Conservation (phyloP, 257 asterid species). For the Ligustrum vulgare region DNA sequence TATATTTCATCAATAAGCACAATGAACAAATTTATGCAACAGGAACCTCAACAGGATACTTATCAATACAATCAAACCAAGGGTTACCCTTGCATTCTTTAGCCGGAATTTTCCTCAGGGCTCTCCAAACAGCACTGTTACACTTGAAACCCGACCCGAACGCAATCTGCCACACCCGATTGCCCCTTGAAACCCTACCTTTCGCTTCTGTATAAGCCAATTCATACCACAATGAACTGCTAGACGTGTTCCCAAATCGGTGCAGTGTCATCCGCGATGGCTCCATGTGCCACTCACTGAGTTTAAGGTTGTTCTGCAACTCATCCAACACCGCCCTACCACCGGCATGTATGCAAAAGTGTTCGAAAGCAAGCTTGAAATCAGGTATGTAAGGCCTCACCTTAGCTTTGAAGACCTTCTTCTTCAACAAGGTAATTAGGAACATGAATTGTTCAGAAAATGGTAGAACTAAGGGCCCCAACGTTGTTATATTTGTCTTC, state of each 20-base stretch:
- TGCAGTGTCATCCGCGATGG: slow-evolving; percentile 61
- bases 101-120: slow-evolving; percentile 30
- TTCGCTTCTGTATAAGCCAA: slow-evolving; percentile 58
- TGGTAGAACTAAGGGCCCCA: slow-evolving; percentile 50
- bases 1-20: not conserved
- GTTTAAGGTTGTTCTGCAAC: slow-evolving; percentile 44
- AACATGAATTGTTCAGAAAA: slow-evolving; percentile 48
- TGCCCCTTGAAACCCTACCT: slow-evolving; percentile 50
- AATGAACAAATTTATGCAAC: not conserved
- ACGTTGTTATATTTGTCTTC: slow-evolving; percentile 40
- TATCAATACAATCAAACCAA: slow-evolving; percentile 46
- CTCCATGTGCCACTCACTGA: slow-evolving; percentile 50
- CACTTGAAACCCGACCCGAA: slow-evolving; percentile 72
- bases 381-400: slow-evolving; percentile 50
- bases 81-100: slow-evolving; percentile 37
- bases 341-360: slow-evolving; percentile 60
- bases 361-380: slow-evolving; percentile 48
- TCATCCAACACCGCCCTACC: slow-evolving; percentile 55
- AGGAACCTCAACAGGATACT: slow-evolving; percentile 43
- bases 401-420: slow-evolving; percentile 24
- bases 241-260: slow-evolving; percentile 63
- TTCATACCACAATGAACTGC: slow-evolving; percentile 60
- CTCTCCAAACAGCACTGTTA: slow-evolving; percentile 49
- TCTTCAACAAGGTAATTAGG: slow-evolving; percentile 32
- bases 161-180: slow-evolving; percentile 63